phyloP scores from a whole-genome alignment of 2,329 filamentous ascomycete genomes.

The Calcarisporium arbuscula region DNA sequence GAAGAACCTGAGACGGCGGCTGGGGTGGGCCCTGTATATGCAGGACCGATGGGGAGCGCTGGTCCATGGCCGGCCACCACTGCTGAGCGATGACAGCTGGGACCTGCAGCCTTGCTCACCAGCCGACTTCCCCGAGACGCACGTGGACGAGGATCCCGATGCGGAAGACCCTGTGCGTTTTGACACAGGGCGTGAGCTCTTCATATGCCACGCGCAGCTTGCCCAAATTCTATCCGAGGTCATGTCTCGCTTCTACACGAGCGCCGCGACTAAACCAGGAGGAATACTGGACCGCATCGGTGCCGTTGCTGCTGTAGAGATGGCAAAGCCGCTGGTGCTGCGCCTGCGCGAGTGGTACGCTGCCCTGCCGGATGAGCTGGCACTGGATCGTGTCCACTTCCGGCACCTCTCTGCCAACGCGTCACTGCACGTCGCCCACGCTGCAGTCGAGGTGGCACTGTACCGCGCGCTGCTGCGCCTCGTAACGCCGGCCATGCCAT shows the following conservation, averaged over 20 bases:
- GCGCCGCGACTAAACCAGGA: conserved; percentile 21
- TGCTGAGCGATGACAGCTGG: conserved; percentile 50
- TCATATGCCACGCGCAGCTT: conserved; percentile 43
- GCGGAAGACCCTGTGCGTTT: conserved; percentile 34
- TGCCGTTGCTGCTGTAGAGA: conserved; percentile 24
- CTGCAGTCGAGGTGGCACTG: conserved; percentile 44
- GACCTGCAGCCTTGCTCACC: conserved; percentile 33
- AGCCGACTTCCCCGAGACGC: conserved; percentile 32
- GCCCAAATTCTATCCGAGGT: conserved; percentile 46
- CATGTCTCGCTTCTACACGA: conserved; percentile 40
- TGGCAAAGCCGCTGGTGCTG: conserved; percentile 26
- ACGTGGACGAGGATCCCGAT: conserved; percentile 26
- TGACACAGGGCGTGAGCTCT: conserved; percentile 39
- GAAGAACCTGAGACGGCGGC: conserved; percentile 50
- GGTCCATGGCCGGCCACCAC: conserved; percentile 50
- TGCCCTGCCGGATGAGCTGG: conserved; percentile 36
- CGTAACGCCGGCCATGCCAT: conserved; percentile 25
- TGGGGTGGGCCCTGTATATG: conserved; percentile 60
- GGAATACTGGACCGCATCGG: conserved; percentile 25
- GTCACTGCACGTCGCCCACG: conserved; percentile 44
- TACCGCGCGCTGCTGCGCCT: conserved; percentile 43
- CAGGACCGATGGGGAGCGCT: conserved; percentile 58
- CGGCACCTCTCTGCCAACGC: conserved; percentile 35
- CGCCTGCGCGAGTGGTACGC: conserved; percentile 37
- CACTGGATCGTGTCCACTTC: conserved; percentile 34